Evolutionary conservation across 1,139 yeast species (phyloP), one percentile per base, ranked within the genome.

Genomic region (Yarrowia galli): DNA sequence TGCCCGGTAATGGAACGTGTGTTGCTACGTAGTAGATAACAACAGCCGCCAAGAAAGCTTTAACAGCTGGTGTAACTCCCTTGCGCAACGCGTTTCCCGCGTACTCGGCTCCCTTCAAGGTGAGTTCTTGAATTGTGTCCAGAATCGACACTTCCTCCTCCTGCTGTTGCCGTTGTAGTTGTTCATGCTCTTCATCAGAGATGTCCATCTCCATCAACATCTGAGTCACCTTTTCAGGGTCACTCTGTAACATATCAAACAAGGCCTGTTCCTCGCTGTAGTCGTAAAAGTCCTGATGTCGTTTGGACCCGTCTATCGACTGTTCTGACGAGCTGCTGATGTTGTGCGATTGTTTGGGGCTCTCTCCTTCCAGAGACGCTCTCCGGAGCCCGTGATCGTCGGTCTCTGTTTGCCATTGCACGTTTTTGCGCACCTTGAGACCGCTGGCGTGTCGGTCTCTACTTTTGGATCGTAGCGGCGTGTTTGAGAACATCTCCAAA

Each of bases 161-260:
- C 16, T 35, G 32, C 32, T 28, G 10, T 28, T 28, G 32, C 32
- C 36, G 45, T 6, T 58, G 22, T 15, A 13, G 42, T 10, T 18
- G 49, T 7, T 15, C 38, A 1, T 56, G 32, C 9, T 43, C 64
- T 28, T 58, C 64, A 6, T 58, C 53, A 16, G 53, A 48, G 12
- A 46, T 16, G 16, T 48, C 64, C 49, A 25, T 28, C 32, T 58
- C 42, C 25, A 20, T 15, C 12, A 58, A 22, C 64, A 58, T 58
- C 64, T 58, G 64, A 16, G 64, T 58, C 38, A 58, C 64, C 42
- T 58, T 58, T 43, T 58, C 64, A 16, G 64, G 64, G 2, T 43
- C 51, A 1, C 22, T 2, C 43, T 58, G 51, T 18, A 58, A 22
- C 32, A 58, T 5, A 6, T 58, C 51, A 10, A 28, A 42, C 18